Evolutionary conservation across 108 stramenopile genomes (phyloP).

Genomic region (Pseudonitzschia multiseries): DNA sequence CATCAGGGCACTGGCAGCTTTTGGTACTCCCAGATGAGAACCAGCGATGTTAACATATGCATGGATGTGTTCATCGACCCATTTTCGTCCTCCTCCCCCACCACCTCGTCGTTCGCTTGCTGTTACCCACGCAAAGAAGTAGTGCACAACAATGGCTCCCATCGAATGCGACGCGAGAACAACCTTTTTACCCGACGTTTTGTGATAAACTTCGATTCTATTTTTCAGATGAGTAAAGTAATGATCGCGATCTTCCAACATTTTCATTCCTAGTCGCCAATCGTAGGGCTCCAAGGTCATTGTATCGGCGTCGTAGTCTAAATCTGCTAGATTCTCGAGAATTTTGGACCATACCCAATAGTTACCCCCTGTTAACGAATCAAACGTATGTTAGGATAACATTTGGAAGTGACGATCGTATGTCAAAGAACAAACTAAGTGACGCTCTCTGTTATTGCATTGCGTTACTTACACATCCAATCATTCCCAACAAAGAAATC

Average conservation of each 20-base stretch:
- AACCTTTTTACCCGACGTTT: slow-evolving; percentile 67
- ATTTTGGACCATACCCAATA: slow-evolving; percentile 82
- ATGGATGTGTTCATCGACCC: slow-evolving; percentile 79
- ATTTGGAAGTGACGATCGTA: neutral
- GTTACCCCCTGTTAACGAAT: slow-evolving; percentile 21
- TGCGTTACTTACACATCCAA: slow-evolving; percentile 38
- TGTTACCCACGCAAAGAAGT: slow-evolving; percentile 87
- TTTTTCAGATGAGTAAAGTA: slow-evolving; percentile 81
- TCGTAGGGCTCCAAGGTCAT: slow-evolving; percentile 90
- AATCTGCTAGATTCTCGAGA: slow-evolving; percentile 82
- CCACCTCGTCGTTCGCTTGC: slow-evolving; percentile 48
- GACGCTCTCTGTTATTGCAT: neutral
- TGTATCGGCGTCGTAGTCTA: slow-evolving; percentile 76
- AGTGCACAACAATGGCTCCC: slow-evolving; percentile 67
- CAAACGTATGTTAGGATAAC: neutral
- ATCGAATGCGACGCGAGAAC: slow-evolving; percentile 82
- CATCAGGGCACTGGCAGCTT: slow-evolving; percentile 71
- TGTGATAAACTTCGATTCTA: slow-evolving; percentile 72
- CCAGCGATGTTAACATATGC: slow-evolving; percentile 88
- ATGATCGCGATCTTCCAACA: slow-evolving; percentile 81
- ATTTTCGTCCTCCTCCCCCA: slow-evolving; percentile 74
- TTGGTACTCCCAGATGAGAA: slow-evolving; percentile 83
- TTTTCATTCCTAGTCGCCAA: slow-evolving; percentile 78
- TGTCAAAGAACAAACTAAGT: neutral
- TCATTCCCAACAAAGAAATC: slow-evolving; percentile 83